Evolutionary conservation across 2,329 filamentous ascomycete species (phyloP).

Genomic region (Neophaeococcomyces mojaviensis): DNA sequence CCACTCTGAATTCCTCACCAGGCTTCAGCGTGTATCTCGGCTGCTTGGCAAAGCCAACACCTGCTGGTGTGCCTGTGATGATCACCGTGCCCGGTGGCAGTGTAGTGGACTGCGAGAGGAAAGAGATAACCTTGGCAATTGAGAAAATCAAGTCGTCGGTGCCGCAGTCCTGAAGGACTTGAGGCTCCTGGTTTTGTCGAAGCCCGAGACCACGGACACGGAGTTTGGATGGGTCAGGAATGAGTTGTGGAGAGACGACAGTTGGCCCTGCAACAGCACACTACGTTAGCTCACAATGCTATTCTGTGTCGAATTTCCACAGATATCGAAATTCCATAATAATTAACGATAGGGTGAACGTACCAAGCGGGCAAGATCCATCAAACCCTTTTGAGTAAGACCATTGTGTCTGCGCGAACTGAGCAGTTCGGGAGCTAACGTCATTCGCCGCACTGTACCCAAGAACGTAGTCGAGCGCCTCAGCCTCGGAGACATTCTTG

Average conservation of each 20-base stretch:
- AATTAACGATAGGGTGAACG: not conserved
- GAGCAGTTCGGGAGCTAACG: conserved; percentile 31
- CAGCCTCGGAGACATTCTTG: conserved; percentile 31
- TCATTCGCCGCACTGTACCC: conserved; percentile 37
- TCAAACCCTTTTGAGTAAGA: conserved; percentile 36
- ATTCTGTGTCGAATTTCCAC: too few species aligned
- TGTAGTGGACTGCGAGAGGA: conserved; percentile 33
- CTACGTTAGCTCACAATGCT: too few species aligned
- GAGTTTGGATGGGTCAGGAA: conserved; percentile 29
- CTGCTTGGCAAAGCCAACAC: conserved; percentile 37
- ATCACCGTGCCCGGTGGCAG: conserved; percentile 33
- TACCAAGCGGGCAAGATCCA: conserved; percentile 28
- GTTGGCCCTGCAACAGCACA: conserved; percentile 38
- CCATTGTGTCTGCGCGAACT: conserved; percentile 36
- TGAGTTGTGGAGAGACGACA: conserved; percentile 26
- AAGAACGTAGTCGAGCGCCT: conserved; percentile 35
- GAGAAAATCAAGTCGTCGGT: conserved; percentile 35
- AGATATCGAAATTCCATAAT: too few species aligned
- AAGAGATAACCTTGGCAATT: conserved; percentile 31
- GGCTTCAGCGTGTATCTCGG: conserved; percentile 33
- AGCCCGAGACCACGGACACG: conserved; percentile 24
- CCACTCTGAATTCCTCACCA: conserved; percentile 40
- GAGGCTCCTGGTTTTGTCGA: conserved; percentile 27
- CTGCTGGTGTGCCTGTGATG: conserved; percentile 37
- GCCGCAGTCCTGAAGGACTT: conserved; percentile 32